phyloP scores from a whole-genome alignment of 305 asterid genomes.

The Fraxinus albicans region DNA sequence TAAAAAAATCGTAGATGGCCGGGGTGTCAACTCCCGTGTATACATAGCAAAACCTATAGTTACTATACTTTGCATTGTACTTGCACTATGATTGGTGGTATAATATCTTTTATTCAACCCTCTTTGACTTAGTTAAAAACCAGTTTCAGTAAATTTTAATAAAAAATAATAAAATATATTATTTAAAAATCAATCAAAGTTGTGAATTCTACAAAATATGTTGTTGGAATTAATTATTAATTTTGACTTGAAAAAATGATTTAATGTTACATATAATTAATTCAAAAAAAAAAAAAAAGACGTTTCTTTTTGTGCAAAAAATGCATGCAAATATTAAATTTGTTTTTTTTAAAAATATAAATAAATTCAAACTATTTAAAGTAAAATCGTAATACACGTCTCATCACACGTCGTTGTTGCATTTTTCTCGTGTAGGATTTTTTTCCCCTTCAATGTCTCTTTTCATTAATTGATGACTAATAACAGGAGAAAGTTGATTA shows the following conservation, averaged over 20 bases:
- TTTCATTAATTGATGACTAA: neutral
- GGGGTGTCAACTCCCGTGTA: no score
- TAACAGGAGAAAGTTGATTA: neutral
- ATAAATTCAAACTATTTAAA: neutral
- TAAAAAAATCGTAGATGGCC: no score
- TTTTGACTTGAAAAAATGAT: neutral
- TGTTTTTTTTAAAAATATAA: no score
- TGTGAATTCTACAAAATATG: neutral
- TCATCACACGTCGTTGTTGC: neutral
- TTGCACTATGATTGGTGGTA: no score
- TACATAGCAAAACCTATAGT: no score
- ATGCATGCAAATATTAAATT: neutral
- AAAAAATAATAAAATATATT: no score
- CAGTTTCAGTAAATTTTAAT: no score
- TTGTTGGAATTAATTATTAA: no score
- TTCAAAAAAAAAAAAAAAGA: neutral
- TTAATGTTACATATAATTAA: neutral
- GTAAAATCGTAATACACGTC: neutral
- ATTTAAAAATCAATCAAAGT: no score
- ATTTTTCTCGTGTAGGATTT: neutral
- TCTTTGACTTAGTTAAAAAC: neutral
- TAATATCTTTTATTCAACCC: no score
- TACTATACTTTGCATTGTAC: neutral
- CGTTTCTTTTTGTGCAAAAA: neutral
- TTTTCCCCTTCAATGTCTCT: neutral